Conservation (phyloP, 2,329 filamentous ascomycete species). For the Neopestalotiopsis sp. region DNA sequence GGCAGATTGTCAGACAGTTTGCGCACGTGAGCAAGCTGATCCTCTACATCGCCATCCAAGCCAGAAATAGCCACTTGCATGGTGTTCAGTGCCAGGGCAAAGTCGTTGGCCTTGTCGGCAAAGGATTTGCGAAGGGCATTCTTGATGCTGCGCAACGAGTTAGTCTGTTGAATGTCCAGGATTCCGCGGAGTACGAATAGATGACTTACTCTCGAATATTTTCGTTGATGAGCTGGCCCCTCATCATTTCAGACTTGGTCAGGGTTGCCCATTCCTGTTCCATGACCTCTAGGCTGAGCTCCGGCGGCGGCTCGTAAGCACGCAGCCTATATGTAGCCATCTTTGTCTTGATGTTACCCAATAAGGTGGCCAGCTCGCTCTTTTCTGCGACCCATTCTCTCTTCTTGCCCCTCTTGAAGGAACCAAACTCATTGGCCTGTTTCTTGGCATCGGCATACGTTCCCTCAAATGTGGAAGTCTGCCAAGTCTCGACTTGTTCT, state of each 20-base stretch:
- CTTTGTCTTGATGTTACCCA: slow-evolving; percentile 99
- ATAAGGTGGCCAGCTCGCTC: slow-evolving; percentile 87
- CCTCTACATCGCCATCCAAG: slow-evolving; percentile 96
- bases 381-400: slow-evolving; percentile 97
- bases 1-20: slow-evolving; percentile 84
- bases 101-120: slow-evolving; percentile 98
- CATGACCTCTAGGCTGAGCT: slow-evolving; percentile 81
- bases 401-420: slow-evolving; percentile 92
- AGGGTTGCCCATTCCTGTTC: slow-evolving; percentile 83
- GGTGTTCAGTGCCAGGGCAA: slow-evolving; percentile 92
- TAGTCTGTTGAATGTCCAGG: slow-evolving; percentile 28
- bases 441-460: slow-evolving; percentile 92
- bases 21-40: slow-evolving; percentile 87
- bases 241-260: slow-evolving; percentile 82
- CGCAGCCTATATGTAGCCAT: slow-evolving; percentile 91
- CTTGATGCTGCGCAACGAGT: slow-evolving; percentile 72
- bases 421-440: slow-evolving; percentile 80
- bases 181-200: background rate
- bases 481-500: slow-evolving; percentile 78
- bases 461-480: slow-evolving; percentile 81
- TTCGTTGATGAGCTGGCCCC: slow-evolving; percentile 95
- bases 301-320: slow-evolving; percentile 87
- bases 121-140: slow-evolving; percentile 91
- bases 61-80: slow-evolving; percentile 94
- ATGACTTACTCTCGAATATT: slow-evolving; percentile 84